Evolutionary conservation across 768 basidiomycete genomes (phyloP), one percentile per base, ranked within the genome.

Genomic region (Boletus fagicola): DNA sequence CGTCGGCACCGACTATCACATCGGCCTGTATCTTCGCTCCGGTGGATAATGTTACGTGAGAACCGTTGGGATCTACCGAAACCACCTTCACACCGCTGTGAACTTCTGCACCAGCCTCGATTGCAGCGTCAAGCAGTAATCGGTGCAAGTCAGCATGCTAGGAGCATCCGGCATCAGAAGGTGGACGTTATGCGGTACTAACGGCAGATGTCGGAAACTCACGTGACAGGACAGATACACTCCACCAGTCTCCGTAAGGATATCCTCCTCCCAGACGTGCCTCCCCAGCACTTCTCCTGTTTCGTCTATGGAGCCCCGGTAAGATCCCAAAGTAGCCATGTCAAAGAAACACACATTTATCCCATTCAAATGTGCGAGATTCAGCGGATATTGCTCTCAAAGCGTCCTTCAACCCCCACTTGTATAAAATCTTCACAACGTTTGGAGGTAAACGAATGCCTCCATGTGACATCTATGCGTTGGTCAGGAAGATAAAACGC

Each of bases 1-100:
- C 86, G 66, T 87, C 86, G 4, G 86, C 85, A 33, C 81, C 85
- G 20, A 87, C 75, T 51, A 87, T 71, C 30, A 85, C 68, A 65
- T 87, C 83, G 16, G 79, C 80, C 16, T 61, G 63, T 10, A 84
- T 53, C 13, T 63, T 71, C 50, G 78, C 73, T 18, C 83, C 83
- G 36, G 67, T 73, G 24, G 76, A 75, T 26, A 78, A 54, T 1
- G 66, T 72, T 6, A 81, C 75, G 46, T 69, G 65, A 11, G 71
- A 58, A 20, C 66, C 55, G 24, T 76, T 71, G 36, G 60, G 64
- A 56, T 77, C 68, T 30, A 74, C 66, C 8, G 68, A 68, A 26
- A 75, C 72, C 2, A 81, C 79, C 24, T 68, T 68, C 18, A 72
- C 64, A 60, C 78, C 74, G 51, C 75, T 78, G 20, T 72, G 73